phyloP scores from a whole-genome alignment of 257 asterid genomes.

The Forsythia suspensa region DNA sequence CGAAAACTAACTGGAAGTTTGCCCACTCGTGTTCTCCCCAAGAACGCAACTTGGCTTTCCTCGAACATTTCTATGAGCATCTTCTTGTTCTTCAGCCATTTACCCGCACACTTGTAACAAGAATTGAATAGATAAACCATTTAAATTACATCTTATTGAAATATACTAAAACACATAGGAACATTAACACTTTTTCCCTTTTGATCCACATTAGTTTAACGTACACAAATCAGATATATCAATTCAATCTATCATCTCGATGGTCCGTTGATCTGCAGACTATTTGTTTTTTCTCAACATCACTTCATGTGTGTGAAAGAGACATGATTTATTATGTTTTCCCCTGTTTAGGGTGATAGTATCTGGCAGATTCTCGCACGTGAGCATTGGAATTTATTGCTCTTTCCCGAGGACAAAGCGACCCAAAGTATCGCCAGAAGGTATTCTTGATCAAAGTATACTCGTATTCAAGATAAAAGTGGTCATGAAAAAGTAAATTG shows the following conservation, averaged over 20 bases:
- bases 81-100: too few species aligned
- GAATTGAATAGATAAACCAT: too few species aligned
- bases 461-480: background rate
- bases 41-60: too few species aligned
- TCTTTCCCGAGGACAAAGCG: slow-evolving; percentile 93
- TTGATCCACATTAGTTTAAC: background rate
- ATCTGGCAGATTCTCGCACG: slow-evolving; percentile 95
- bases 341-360: slow-evolving; percentile 80
- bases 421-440: slow-evolving; percentile 90
- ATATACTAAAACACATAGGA: too few species aligned
- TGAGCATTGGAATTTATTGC: slow-evolving; percentile 99
- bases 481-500: background rate
- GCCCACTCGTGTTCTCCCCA: too few species aligned
- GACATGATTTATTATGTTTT: background rate
- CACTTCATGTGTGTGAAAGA: background rate
- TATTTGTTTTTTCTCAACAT: background rate
- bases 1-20: too few species aligned
- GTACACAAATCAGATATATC: background rate
- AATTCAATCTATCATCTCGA: background rate
- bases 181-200: background rate
- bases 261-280: background rate
- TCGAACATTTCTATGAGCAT: too few species aligned
- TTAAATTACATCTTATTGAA: too few species aligned
- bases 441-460: slow-evolving; percentile 25
- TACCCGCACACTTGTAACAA: too few species aligned